phyloP scores from a whole-genome alignment of 257 asterid genomes.

The Gynochthodes officinalis region DNA sequence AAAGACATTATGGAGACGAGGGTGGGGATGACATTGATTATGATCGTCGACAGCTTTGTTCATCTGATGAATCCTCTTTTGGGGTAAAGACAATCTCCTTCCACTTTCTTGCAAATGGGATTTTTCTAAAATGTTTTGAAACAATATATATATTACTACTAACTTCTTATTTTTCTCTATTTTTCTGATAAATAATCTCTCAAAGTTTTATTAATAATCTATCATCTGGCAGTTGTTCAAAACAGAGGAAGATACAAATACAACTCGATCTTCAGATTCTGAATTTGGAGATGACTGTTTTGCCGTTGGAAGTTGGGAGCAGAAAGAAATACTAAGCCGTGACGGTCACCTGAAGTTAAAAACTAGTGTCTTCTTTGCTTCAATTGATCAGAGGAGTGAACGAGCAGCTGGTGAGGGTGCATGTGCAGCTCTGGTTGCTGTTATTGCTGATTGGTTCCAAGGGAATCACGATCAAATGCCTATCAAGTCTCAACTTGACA shows the following conservation, averaged over 20 bases:
- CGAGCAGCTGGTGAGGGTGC: slow-evolving; percentile 91
- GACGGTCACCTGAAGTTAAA: slow-evolving; percentile 67
- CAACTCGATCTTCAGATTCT: slow-evolving; percentile 27
- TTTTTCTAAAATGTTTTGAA: neutral
- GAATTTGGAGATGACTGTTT: slow-evolving; percentile 74
- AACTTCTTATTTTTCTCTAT: neutral
- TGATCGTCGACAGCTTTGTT: slow-evolving; percentile 80
- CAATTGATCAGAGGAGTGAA: slow-evolving; percentile 84
- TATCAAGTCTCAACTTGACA: slow-evolving; percentile 75
- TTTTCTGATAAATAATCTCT: neutral
- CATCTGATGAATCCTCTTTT: slow-evolving; percentile 62
- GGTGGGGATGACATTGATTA: slow-evolving; percentile 93
- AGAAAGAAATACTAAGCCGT: slow-evolving; percentile 63
- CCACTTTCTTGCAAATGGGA: neutral
- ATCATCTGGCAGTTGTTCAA: slow-evolving; percentile 27
- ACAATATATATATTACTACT: neutral
- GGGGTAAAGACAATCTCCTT: slow-evolving; percentile 33
- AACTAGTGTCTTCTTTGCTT: slow-evolving; percentile 71
- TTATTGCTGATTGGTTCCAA: slow-evolving; percentile 73
- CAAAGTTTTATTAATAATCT: slow-evolving; percentile 6
- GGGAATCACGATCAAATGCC: slow-evolving; percentile 55
- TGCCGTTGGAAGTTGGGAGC: slow-evolving; percentile 76
- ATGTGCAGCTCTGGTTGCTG: slow-evolving; percentile 83
- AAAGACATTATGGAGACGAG: slow-evolving; percentile 63
- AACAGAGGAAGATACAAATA: slow-evolving; percentile 31